Evolutionary conservation across 176 grass and related monocot genomes (phyloP).

Genomic region (Coix lacrymajobi): DNA sequence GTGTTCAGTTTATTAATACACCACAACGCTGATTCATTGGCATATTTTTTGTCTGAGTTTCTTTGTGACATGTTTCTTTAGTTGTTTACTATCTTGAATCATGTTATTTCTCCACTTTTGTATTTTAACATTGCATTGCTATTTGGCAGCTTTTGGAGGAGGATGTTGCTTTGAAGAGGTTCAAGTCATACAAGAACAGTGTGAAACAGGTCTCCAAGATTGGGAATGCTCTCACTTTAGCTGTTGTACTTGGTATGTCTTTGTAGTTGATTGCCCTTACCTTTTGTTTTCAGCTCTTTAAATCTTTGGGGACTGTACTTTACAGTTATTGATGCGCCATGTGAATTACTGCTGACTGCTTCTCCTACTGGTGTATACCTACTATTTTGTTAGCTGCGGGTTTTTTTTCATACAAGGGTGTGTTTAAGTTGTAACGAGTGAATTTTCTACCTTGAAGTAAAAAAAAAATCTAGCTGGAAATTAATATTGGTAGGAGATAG

Average conservation of each 20-base stretch:
- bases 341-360: neutral
- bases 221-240: conserved; percentile 50
- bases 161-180: conserved; percentile 65
- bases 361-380: neutral
- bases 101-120: neutral
- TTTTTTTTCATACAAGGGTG: neutral
- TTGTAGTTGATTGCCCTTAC: neutral
- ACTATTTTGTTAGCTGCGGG: neutral
- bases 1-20: neutral
- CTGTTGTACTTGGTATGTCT: conserved; percentile 53
- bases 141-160: conserved; percentile 65
- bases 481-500: neutral
- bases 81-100: neutral
- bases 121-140: conserved; percentile 15
- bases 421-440: neutral
- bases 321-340: neutral
- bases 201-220: conserved; percentile 62
- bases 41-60: neutral
- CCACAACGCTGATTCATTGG: neutral
- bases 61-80: neutral
- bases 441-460: neutral
- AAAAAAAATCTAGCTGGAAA: neutral
- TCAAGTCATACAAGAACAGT: conserved; percentile 69
- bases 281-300: conserved; percentile 1
- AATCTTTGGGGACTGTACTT: neutral